These are phyloP conservation scores for Penium margaritaceum DNA, from an alignment of 139 green algal species.

Conservation along the genomic window DNA sequence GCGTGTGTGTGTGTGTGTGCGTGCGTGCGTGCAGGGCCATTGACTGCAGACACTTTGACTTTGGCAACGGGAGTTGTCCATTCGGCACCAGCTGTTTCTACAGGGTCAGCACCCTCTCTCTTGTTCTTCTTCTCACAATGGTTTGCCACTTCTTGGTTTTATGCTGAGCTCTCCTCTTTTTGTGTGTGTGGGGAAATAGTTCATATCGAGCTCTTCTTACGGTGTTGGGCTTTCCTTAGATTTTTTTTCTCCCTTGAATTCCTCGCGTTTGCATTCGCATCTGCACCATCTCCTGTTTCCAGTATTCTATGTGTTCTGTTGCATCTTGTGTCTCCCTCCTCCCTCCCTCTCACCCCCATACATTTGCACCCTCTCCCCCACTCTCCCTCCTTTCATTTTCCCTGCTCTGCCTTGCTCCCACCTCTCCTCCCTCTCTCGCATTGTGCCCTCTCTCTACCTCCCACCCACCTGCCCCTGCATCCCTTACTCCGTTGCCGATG, in stretches of 20 bases:
- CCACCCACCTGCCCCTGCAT: no score
- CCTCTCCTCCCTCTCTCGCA: background rate
- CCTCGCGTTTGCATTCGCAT: background rate
- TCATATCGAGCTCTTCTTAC: background rate
- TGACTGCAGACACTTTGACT: slow-evolving; percentile 45
- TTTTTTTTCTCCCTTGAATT: background rate
- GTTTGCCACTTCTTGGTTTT: background rate
- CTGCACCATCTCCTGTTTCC: background rate
- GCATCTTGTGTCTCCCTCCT: background rate
- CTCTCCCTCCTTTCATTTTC: background rate
- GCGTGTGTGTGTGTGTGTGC: no score
- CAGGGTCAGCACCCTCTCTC: slow-evolving; percentile 9
- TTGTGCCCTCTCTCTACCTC: background rate
- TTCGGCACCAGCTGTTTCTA: slow-evolving; percentile 51
- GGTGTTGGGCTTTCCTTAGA: background rate
- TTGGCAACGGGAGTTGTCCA: slow-evolving; percentile 42
- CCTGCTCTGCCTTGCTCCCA: background rate
- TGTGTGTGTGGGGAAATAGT: background rate
- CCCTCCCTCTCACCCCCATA: background rate
- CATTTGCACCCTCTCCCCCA: background rate
- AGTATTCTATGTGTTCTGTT: background rate
- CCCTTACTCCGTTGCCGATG: no score
- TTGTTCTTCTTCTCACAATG: background rate
- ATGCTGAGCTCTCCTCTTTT: background rate
- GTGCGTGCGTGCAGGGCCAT: no score